Evolutionary conservation across 306 rosid species (phyloP), one percentile per base, ranked within the genome.

Genomic region (Canavalia gladiata): DNA sequence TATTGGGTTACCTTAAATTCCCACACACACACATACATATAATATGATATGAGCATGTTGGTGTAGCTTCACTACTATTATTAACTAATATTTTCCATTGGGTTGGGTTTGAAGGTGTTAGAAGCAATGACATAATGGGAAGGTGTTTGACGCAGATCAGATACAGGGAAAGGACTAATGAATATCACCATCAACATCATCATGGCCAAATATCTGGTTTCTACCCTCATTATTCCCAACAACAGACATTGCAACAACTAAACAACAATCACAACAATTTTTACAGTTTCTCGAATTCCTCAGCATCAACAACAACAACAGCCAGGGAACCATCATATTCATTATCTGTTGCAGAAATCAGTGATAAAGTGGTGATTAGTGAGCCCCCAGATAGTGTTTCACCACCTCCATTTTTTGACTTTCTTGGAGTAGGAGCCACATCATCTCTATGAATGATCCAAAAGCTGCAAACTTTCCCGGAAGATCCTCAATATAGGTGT

Each of bases 351-450:
- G 71, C 57, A 57, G 89, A 80, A 74, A 85, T 62, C 30, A 75
- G 85, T 75, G 86, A 72, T 8, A 52, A 71, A 63, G 80, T 60
- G 45, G 6, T 64, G 50, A 75, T 57, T 54, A 60, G 80, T 46
- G 66, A 72, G 55, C 84, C 65, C 75, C 51, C 54, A 43, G 90
- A 79, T 74, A 75, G 67, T 82, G 81, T 43, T 76, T 39, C 88
- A 76, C 45, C 88, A 76, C 92, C 95, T 57, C 88, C 60, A 82
- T 95, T 93, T 82, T 86, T 95, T 83, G 99, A 95, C 83, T 95
- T 95, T 84, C 99, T 95, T 65, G 99, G 99, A 47, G 96, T 95
- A 18, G 99, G 99, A 86, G 92, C 94, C 87, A 90, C 86, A 73
- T 94, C 92, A 84, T 63, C 68, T 66, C 50, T 66, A 37, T 37